phyloP scores from a whole-genome alignment of 1,139 yeast species.

The Debaryomycetaceae sp. region DNA sequence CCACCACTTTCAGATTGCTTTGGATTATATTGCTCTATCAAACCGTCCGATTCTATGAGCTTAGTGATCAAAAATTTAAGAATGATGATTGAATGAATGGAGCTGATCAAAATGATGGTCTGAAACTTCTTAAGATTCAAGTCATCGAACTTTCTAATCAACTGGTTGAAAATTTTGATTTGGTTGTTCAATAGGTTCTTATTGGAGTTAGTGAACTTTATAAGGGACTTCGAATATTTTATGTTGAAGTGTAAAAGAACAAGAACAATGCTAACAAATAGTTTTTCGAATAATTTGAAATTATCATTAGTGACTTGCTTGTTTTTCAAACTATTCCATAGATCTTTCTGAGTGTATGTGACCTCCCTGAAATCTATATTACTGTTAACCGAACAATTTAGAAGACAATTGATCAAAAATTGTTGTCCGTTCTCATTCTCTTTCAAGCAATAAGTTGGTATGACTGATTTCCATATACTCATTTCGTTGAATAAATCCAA shows the following conservation, averaged over 20 bases:
- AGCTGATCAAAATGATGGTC: constrained; percentile 21
- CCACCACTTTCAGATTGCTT: background rate
- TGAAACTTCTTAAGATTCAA: constrained; percentile 11
- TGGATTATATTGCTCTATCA: background rate
- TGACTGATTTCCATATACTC: constrained; percentile 36
- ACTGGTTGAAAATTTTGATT: constrained; percentile 27
- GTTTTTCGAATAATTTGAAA: constrained; percentile 18
- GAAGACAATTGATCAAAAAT: constrained; percentile 30
- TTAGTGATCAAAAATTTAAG: constrained; percentile 28
- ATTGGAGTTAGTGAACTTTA: constrained; percentile 10
- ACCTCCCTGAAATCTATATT: constrained; percentile 13
- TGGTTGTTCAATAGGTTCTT: constrained; percentile 28
- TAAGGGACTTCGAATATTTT: constrained; percentile 8
- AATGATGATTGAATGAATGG: constrained; percentile 30
- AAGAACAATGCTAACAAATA: constrained; percentile 30
- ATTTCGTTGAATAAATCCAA: constrained; percentile 40
- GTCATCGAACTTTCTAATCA: constrained; percentile 18
- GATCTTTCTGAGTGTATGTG: constrained; percentile 22
- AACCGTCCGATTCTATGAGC: constrained; percentile 5
- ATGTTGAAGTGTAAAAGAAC: constrained; percentile 22
- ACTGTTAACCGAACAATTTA: constrained; percentile 24
- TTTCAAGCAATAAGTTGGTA: constrained; percentile 33
- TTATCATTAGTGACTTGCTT: constrained; percentile 14
- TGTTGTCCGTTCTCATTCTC: constrained; percentile 11
- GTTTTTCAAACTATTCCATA: constrained; percentile 20